phyloP scores from a whole-genome alignment of 164 flowering plant genomes.

The Litsea cubeba region DNA sequence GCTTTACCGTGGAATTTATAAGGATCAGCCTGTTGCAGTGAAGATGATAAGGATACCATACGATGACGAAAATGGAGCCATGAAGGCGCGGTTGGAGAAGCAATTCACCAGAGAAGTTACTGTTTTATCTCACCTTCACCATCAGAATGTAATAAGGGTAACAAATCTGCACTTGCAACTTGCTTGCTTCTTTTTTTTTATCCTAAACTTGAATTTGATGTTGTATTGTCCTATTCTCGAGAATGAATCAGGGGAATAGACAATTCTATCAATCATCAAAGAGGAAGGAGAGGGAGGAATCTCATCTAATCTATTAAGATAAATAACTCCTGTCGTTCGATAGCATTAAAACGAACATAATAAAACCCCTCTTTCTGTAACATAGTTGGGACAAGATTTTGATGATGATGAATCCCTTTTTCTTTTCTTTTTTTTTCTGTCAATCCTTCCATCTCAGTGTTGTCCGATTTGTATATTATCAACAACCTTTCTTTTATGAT shows the following conservation, averaged over 20 bases:
- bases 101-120: slow-evolving; percentile 69
- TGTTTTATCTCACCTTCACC: slow-evolving; percentile 65
- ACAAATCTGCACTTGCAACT: background rate
- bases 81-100: slow-evolving; percentile 60
- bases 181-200: background rate
- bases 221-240: no score
- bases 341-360: no score
- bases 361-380: no score
- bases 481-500: background rate
- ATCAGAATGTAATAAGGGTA: slow-evolving; percentile 78
- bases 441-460: no score
- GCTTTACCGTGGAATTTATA: slow-evolving; percentile 78
- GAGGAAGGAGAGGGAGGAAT: background rate
- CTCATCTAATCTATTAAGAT: background rate
- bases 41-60: slow-evolving; percentile 70
- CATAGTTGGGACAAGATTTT: no score
- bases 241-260: no score
- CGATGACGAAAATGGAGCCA: slow-evolving; percentile 67
- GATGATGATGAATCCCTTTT: no score
- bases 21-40: slow-evolving; percentile 74
- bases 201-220: no score
- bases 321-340: background rate
- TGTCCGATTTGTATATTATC: background rate
- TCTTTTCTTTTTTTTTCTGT: no score
- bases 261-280: background rate